Evolutionary conservation across 495 filamentous ascomycete genomes (phyloP).

Genomic region (Emericellopsis terricola): DNA sequence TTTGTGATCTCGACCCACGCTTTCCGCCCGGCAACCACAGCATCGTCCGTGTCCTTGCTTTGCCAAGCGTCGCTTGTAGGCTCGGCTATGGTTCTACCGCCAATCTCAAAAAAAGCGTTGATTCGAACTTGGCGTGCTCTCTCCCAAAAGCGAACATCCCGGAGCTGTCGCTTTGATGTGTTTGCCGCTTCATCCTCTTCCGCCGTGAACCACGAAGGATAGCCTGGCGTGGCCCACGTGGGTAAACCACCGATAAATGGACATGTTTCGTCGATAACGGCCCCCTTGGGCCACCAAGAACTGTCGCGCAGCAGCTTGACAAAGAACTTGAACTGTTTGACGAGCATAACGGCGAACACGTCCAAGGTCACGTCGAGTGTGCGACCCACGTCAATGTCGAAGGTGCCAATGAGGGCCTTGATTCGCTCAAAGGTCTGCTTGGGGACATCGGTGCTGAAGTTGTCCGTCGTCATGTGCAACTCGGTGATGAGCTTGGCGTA

Average conservation of each 20-base stretch:
- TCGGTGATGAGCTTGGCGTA: slow-evolving; percentile 80
- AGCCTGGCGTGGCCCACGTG: slow-evolving; percentile 62
- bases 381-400: slow-evolving; percentile 84
- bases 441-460: slow-evolving; percentile 44
- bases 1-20: slow-evolving; percentile 64
- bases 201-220: slow-evolving; percentile 31
- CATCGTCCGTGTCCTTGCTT: slow-evolving; percentile 13
- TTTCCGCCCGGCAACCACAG: slow-evolving; percentile 31
- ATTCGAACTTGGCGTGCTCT: slow-evolving; percentile 58
- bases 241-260: slow-evolving; percentile 41
- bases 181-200: slow-evolving; percentile 45
- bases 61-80: slow-evolving; percentile 4
- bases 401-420: slow-evolving; percentile 81
- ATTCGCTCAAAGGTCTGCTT: slow-evolving; percentile 35
- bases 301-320: slow-evolving; percentile 77
- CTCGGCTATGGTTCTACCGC: slow-evolving; percentile 36
- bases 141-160: slow-evolving; percentile 69
- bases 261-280: slow-evolving; percentile 13
- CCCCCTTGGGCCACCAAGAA: slow-evolving; percentile 86
- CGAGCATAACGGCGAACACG: slow-evolving; percentile 68
- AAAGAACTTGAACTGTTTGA: slow-evolving; percentile 80
- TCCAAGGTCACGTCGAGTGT: slow-evolving; percentile 86
- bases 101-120: slow-evolving; percentile 74
- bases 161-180: slow-evolving; percentile 31
- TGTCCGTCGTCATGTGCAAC: slow-evolving; percentile 57